Evolutionary conservation across 208 protist genomes (phyloP), one percentile per base, ranked within the genome.

Genomic region (Trypanosoma brucei): DNA sequence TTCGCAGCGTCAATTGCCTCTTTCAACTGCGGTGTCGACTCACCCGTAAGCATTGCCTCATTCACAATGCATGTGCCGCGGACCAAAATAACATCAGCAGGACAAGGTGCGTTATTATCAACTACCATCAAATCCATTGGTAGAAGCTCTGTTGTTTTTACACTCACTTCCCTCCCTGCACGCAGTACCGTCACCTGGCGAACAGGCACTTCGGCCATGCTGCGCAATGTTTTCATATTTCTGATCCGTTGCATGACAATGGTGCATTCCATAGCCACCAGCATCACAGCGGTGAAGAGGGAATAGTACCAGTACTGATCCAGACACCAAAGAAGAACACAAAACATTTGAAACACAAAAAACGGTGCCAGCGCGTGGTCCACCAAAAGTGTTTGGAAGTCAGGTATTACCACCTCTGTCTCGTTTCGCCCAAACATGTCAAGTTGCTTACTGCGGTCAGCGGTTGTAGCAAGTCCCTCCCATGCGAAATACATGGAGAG

Each of bases 301-400:
- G 96, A 97, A 75, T 97, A 99, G 73, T 98, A 98, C 88, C 92
- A 96, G 80, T 98, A 98, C 68, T 98, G 97, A 75, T 99, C 97
- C 4, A 98, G 73, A 75, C 88, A 95, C 96, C 95, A 98, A 3
- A 98, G 81, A 13, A 97, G 68, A 36, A 98, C 92, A 70, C 95
- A 98, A 68, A 97, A 98, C 82, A 98, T 95, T 80, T 99, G 98
- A 65, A 99, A 99, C 1, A 99, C 94, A 72, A 99, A 99, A 79
- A 99, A 99, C 11, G 98, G 98, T 3, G 95, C 90, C 22, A 98
- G 68, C 33, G 92, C 91, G 72, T 99, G 97, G 66, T 99, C 96
- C 37, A 94, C 86, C 51, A 98, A 97, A 49, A 99, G 83, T 52
- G 91, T 86, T 34, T 87, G 71, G 64, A 99, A 99, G 40, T 91